A percentile compares a stretch with the other conserved stretches of the same genome.
Evolutionary conservation across 495 filamentous ascomycete species (phyloP).

Genomic region (Penicillium soppii): DNA sequence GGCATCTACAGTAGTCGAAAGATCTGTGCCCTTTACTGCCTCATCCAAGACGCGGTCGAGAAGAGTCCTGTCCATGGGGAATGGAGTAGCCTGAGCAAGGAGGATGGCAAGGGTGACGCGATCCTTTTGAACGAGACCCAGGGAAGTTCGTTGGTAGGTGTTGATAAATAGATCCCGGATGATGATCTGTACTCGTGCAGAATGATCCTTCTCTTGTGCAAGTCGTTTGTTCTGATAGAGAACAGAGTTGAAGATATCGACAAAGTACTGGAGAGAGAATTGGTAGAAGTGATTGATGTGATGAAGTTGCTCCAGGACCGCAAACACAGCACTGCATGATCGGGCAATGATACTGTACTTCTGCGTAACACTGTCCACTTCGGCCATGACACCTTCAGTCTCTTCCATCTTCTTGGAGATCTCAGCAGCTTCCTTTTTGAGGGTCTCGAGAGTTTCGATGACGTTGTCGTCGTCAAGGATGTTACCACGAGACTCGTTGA

Average conservation of each 20-base stretch:
- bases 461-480: slow-evolving; percentile 98
- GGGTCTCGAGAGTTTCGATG: slow-evolving; percentile 94
- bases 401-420: slow-evolving; percentile 95
- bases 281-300: slow-evolving; percentile 99
- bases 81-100: slow-evolving; percentile 89
- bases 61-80: slow-evolving; percentile 85
- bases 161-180: slow-evolving; percentile 84
- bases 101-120: slow-evolving; percentile 94
- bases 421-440: slow-evolving; percentile 95
- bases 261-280: slow-evolving; percentile 97
- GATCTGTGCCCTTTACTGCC: slow-evolving; percentile 70
- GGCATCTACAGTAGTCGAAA: slow-evolving; percentile 64
- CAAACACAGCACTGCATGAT: slow-evolving; percentile 95
- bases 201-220: slow-evolving; percentile 68
- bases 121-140: slow-evolving; percentile 93
- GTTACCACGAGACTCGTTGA: slow-evolving; percentile 96
- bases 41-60: slow-evolving; percentile 85
- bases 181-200: slow-evolving; percentile 79
- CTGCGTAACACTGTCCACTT: slow-evolving; percentile 91
- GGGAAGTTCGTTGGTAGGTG: slow-evolving; percentile 87
- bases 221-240: slow-evolving; percentile 78
- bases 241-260: slow-evolving; percentile 94
- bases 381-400: slow-evolving; percentile 96
- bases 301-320: slow-evolving; percentile 93
- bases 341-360: slow-evolving; percentile 90